Evolutionary conservation across 2,329 filamentous ascomycete genomes (phyloP).

Genomic region (Venturiaceae sp.): DNA sequence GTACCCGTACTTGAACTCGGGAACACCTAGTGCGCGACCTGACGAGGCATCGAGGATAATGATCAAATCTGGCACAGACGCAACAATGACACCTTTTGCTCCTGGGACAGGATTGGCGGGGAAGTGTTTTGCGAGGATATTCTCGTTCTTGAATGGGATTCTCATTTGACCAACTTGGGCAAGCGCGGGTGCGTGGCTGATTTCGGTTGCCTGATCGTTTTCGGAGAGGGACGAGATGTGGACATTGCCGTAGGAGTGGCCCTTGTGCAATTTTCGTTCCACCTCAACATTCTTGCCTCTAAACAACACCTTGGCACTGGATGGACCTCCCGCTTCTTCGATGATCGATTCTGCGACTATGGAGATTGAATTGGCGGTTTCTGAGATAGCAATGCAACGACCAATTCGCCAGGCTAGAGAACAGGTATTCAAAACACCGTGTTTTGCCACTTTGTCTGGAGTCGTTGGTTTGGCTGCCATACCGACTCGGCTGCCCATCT

Average conservation of each 20-base stretch:
- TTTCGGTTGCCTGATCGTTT: constrained; percentile 18
- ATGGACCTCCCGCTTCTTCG: constrained; percentile 44
- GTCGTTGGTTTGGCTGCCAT: constrained; percentile 30
- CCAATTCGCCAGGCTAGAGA: constrained; percentile 45
- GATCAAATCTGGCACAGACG: constrained; percentile 41
- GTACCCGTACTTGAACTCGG: constrained; percentile 45
- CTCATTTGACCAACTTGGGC: constrained; percentile 41
- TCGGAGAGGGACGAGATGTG: constrained; percentile 32
- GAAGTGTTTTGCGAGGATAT: constrained; percentile 47
- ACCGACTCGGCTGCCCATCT: constrained; percentile 19
- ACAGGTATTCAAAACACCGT: constrained; percentile 30
- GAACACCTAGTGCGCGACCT: constrained; percentile 41
- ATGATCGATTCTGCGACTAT: constrained; percentile 50
- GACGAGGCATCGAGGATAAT: constrained; percentile 38
- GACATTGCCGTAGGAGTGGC: constrained; percentile 51
- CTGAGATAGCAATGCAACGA: constrained; percentile 44
- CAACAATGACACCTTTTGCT: constrained; percentile 31
- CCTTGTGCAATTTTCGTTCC: constrained; percentile 44
- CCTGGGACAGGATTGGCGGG: constrained; percentile 11
- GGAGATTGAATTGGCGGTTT: constrained; percentile 39
- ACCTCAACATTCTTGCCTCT: constrained; percentile 55
- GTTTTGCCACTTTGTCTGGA: constrained; percentile 24
- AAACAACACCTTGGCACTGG: constrained; percentile 48
- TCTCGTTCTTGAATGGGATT: constrained; percentile 67
- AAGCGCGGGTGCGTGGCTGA: constrained; percentile 17